phyloP scores from a whole-genome alignment of 1,284 basidiomycete genomes.

The Microbotryum violaceum region DNA sequence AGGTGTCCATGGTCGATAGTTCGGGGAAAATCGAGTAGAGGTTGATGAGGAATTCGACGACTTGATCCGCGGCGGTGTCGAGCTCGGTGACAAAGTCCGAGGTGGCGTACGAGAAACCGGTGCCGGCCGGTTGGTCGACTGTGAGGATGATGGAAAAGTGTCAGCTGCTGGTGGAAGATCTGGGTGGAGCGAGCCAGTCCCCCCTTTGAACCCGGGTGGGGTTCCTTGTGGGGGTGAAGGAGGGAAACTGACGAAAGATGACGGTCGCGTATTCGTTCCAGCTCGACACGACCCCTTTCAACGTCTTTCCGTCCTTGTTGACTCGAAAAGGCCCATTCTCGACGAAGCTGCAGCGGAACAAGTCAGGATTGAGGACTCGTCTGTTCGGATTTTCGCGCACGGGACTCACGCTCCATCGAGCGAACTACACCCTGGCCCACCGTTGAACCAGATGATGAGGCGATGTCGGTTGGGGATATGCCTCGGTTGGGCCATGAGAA shows the following conservation, averaged over 20 bases:
- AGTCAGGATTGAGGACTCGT: no score
- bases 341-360: constrained; percentile 57
- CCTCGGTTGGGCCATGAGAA: constrained; percentile 81
- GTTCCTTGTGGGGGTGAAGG: background rate
- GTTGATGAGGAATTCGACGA: constrained; percentile 74
- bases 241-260: constrained; percentile 62
- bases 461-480: constrained; percentile 77
- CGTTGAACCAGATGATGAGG: constrained; percentile 30
- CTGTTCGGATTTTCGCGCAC: no score
- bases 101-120: constrained; percentile 84
- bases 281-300: constrained; percentile 65
- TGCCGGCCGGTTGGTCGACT: constrained; percentile 97
- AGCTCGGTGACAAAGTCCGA: constrained; percentile 76
- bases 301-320: constrained; percentile 53
- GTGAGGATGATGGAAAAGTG: background rate
- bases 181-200: background rate
- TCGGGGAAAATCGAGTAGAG: constrained; percentile 91
- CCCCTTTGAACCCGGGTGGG: background rate
- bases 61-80: constrained; percentile 63
- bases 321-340: constrained; percentile 76
- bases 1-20: constrained; percentile 72
- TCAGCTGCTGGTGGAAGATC: background rate
- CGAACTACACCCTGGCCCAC: constrained; percentile 84
- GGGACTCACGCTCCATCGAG: constrained; percentile 67
- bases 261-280: constrained; percentile 99